These are phyloP conservation scores for Nicotiana obtusifolia DNA, from an alignment of 257 asterid genomes.

Conservation along the genomic window DNA sequence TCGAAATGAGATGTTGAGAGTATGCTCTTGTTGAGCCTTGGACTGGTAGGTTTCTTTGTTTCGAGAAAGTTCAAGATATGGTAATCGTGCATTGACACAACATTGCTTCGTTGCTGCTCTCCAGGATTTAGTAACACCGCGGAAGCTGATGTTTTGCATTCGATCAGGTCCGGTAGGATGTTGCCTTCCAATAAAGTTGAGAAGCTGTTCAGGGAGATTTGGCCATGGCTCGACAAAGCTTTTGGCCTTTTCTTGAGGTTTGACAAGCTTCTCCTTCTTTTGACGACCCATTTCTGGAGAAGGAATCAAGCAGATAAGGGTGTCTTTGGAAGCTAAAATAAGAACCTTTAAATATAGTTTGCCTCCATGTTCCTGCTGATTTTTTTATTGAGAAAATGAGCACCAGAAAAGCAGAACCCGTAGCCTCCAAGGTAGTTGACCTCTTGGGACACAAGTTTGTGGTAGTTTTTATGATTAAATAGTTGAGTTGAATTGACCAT, in stretches of 20 bases:
- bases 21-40: neutral
- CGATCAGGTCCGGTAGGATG: neutral
- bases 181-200: conserved; percentile 13
- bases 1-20: conserved; percentile 11
- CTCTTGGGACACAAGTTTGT: neutral
- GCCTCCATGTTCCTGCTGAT: neutral
- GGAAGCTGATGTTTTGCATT: conserved; percentile 21
- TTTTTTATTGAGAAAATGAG: neutral
- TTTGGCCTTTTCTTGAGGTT: neutral
- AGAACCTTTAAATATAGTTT: neutral
- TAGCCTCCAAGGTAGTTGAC: conserved; percentile 4
- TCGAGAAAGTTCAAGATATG: conserved; percentile 13
- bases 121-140: conserved; percentile 31
- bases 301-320: neutral
- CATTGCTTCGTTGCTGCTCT: conserved; percentile 20
- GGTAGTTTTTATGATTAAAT: neutral
- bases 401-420: neutral
- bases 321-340: neutral
- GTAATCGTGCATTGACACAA: neutral
- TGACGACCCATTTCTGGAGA: neutral
- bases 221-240: conserved; percentile 25
- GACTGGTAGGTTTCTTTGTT: neutral
- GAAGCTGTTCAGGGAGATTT: conserved; percentile 22
- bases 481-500: neutral
- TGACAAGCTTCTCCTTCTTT: neutral